Percentiles rank a stretch among this genome's conserved stretches.
Evolutionary conservation across 2,329 filamentous ascomycete genomes (phyloP).

Genomic region (Ophiostoma triangulosporum): DNA sequence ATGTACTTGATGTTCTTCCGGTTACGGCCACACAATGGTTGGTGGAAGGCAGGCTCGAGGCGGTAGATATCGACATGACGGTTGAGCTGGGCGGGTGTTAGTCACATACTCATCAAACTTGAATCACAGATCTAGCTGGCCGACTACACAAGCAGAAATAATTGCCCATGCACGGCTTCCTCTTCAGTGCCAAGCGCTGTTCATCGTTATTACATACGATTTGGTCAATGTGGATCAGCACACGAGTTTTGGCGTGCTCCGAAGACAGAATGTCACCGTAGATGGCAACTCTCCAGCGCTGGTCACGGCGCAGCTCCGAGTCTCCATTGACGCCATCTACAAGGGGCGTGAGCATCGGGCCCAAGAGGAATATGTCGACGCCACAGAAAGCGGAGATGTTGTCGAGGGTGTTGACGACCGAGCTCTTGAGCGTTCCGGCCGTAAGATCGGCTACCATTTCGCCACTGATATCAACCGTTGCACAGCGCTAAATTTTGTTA

Average conservation of each 20-base stretch:
- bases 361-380: conserved; percentile 91
- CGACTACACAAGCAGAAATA: too few species aligned
- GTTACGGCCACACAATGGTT: conserved; percentile 81
- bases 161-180: too few species aligned
- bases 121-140: conserved; percentile 35
- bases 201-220: conserved; percentile 25
- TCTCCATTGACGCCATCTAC: conserved; percentile 63
- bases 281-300: conserved; percentile 82
- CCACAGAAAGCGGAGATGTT: conserved; percentile 78
- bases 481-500: conserved; percentile 53
- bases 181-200: too few species aligned
- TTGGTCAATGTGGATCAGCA: conserved; percentile 94
- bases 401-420: conserved; percentile 74
- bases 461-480: conserved; percentile 85
- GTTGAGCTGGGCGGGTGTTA: conserved; percentile 39
- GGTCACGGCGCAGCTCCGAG: conserved; percentile 71
- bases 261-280: conserved; percentile 91
- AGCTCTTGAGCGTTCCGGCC: conserved; percentile 54
- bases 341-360: conserved; percentile 73
- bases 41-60: conserved; percentile 78
- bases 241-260: conserved; percentile 91
- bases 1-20: conserved; percentile 97
- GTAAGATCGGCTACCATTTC: conserved; percentile 68
- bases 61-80: conserved; percentile 66
- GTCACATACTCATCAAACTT: conserved; percentile 9